Base-by-base conservation (phyloP, 495 filamentous ascomycete species). In the Tuber indicum region DNA sequence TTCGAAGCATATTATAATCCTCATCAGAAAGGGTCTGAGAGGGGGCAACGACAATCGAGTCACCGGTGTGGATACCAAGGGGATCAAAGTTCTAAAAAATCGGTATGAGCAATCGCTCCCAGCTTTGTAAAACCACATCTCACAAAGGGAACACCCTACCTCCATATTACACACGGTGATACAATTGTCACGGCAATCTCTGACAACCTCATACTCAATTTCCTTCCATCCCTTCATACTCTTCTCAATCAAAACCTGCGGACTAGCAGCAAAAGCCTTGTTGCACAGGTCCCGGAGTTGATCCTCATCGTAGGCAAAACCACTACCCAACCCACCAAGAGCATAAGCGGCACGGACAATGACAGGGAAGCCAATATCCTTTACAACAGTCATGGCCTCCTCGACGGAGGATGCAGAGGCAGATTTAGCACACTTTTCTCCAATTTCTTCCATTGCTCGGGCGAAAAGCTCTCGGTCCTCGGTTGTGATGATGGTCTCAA, bases 221-320 rank as follows among this genome's bases (percentile, higher is more conserved):
- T 99, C 96, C 85, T 99, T 99, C 96, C 96, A 99, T 71, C 96
- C 96, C 85, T 99, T 99, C 96, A 99, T 99, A 86, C 93, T 97
- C 84, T 92, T 90, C 86, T 99, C 96, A 77, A 99, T 94, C 46
- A 99, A 87, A 8, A 99, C 93, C 86, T 99, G 96, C 3, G 96
- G 96, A 82, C 94, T 97, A 74, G 92, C 96, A 19, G 96, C 94
- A 80, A 99, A 92, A 36, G 96, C 95, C 84, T 95, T 96, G 82
- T 92, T 91, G 87, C 96, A 99, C n/a, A 98, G 90, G 5, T 96
- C 93, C 74, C 92, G 86, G 70, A 99, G 86, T 84, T 98, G 89
- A n/a, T 88, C 85, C 85, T 96, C 92, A 85, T 97, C 90, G 71
- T 98, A 91, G 23, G 96, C 96, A 84, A 99, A 99, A 58, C 96